Evolutionary conservation across 805 yeast species (phyloP).

Genomic region (Torulaspora franciscae): DNA sequence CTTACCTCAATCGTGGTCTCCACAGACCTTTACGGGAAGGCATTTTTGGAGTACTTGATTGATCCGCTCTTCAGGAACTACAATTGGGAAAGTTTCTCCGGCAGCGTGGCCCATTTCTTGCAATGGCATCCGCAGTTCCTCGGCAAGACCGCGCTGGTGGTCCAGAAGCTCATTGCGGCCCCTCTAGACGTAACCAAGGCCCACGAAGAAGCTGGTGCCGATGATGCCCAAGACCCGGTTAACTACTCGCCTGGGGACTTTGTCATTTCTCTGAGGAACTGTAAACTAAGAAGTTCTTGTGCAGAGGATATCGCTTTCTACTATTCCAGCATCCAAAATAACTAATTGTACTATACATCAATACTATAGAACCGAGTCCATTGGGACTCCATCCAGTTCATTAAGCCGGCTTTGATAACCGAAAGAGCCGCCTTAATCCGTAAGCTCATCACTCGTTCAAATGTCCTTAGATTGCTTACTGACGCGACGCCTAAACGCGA

Average conservation of each 20-base stretch:
- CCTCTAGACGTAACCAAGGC: constrained; percentile 38
- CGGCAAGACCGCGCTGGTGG: constrained; percentile 67
- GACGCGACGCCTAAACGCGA: constrained; percentile 15
- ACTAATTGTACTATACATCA: constrained; percentile 3
- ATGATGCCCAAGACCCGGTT: constrained; percentile 40
- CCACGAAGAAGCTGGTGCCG: constrained; percentile 13
- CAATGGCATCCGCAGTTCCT: constrained; percentile 92
- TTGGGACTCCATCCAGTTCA: neutral
- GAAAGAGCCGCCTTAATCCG: neutral
- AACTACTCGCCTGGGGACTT: constrained; percentile 64
- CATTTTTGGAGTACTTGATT: constrained; percentile 73
- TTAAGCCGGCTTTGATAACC: no score
- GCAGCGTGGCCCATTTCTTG: constrained; percentile 73
- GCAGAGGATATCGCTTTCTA: constrained; percentile 38
- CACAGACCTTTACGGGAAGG: constrained; percentile 59
- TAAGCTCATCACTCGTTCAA: neutral
- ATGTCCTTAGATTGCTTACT: neutral
- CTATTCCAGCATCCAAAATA: constrained; percentile 19
- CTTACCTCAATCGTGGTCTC: constrained; percentile 67
- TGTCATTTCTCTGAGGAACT: constrained; percentile 56
- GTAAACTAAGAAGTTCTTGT: constrained; percentile 49
- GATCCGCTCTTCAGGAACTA: constrained; percentile 68
- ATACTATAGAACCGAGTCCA: neutral
- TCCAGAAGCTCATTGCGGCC: constrained; percentile 53
- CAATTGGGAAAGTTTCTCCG: constrained; percentile 40